phyloP scores from a whole-genome alignment of 306 rosid genomes.

The Aeschynomene evenia region DNA sequence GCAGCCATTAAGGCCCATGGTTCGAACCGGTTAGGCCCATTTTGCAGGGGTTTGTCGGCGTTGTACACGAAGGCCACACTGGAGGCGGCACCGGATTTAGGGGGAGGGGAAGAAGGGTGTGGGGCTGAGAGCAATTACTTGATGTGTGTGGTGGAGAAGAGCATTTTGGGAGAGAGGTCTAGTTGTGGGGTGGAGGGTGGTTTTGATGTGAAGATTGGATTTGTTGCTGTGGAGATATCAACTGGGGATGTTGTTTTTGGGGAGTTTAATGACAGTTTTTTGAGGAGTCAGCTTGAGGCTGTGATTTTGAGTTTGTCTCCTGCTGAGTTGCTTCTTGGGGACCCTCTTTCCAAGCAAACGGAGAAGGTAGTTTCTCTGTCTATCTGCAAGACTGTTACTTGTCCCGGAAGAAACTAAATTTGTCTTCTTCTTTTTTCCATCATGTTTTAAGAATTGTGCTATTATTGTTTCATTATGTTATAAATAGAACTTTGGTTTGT shows the following conservation, averaged over 20 bases:
- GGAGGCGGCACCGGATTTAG: constrained; percentile 77
- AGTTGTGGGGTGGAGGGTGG: constrained; percentile 48
- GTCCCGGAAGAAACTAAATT: neutral
- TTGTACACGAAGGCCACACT: constrained; percentile 85
- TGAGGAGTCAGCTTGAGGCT: constrained; percentile 82
- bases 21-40: constrained; percentile 67
- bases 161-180: constrained; percentile 42
- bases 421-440: neutral
- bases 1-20: constrained; percentile 92
- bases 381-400: constrained; percentile 6
- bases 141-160: constrained; percentile 77
- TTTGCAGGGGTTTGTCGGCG: constrained; percentile 76
- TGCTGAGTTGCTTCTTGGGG: constrained; percentile 85
- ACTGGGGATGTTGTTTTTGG: constrained; percentile 79
- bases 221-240: constrained; percentile 81
- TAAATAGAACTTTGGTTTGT: neutral
- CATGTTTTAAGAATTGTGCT: constrained; percentile 6
- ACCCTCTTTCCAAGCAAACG: constrained; percentile 75
- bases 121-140: constrained; percentile 69
- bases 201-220: constrained; percentile 62
- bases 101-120: constrained; percentile 70
- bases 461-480: neutral
- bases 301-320: constrained; percentile 69
- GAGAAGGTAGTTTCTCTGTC: constrained; percentile 64
- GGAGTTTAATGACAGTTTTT: constrained; percentile 62